Percentiles rank a stretch among this genome's conserved stretches.
Evolutionary conservation across 495 filamentous ascomycete genomes (phyloP).

Genomic region (Staphylotrichum tortipilum): DNA sequence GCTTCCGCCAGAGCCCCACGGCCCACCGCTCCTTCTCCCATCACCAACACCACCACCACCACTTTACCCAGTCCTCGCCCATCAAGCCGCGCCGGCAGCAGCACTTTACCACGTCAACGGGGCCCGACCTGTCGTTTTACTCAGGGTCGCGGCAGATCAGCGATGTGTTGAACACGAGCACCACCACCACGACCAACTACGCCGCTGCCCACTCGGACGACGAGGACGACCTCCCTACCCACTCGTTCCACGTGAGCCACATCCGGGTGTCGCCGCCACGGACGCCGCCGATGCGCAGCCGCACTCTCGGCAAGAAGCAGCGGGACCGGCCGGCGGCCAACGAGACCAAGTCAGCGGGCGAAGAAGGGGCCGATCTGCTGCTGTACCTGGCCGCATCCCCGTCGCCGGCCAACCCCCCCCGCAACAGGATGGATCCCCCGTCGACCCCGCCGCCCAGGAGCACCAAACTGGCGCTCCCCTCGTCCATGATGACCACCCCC

Average conservation of each 20-base stretch:
- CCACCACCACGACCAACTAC: conserved; percentile 48
- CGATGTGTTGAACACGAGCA: no score
- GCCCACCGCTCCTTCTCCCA: conserved; percentile 45
- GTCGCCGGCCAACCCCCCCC: conserved; percentile 56
- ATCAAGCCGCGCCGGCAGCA: conserved; percentile 55
- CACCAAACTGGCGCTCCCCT: conserved; percentile 57
- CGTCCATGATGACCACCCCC: conserved; percentile 85
- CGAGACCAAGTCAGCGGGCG: conserved; percentile 47
- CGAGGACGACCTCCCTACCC: conserved; percentile 68
- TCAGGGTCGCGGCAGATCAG: conserved; percentile 48
- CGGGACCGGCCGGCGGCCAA: conserved; percentile 4
- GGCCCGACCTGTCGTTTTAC: conserved; percentile 63
- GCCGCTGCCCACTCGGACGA: conserved; percentile 62
- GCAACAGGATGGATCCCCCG: conserved; percentile 54
- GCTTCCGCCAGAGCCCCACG: conserved; percentile 60
- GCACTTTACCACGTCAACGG: conserved; percentile 52
- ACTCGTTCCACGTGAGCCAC: conserved; percentile 53
- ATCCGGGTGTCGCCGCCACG: conserved; percentile 68
- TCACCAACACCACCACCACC: conserved; percentile 52
- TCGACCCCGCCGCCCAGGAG: conserved; percentile 79
- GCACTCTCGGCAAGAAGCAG: conserved; percentile 32
- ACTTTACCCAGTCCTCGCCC: conserved; percentile 75
- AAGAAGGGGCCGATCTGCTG: conserved; percentile 84
- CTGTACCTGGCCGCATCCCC: conserved; percentile 90
- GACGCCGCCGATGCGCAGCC: conserved; percentile 64